Conservation (phyloP, 768 basidiomycete genomes). For the Suillus discolor region DNA sequence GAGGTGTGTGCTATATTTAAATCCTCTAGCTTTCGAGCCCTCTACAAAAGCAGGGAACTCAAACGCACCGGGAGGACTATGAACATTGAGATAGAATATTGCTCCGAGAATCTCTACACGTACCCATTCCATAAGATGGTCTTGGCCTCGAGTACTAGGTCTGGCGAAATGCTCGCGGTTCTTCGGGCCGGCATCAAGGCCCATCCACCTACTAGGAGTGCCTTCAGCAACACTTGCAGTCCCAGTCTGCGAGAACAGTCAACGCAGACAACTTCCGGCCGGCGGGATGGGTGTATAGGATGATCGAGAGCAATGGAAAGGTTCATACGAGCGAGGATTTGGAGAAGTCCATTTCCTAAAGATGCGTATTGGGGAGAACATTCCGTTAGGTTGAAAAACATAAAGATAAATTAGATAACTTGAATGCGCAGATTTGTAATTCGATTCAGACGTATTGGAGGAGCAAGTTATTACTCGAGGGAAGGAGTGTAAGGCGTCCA, state of each 20-base stretch:
- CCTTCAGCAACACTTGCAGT: constrained; percentile 80
- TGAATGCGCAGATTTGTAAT: too few relatives aligned
- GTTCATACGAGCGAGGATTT: too few relatives aligned
- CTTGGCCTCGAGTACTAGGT: constrained; percentile 86
- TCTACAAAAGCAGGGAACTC: constrained; percentile 91
- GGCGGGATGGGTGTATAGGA: too few relatives aligned
- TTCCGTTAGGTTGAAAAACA: too few relatives aligned
- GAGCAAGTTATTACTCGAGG: too few relatives aligned
- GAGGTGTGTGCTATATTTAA: too few relatives aligned
- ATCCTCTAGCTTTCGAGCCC: constrained; percentile 80
- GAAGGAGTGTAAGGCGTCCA: too few relatives aligned
- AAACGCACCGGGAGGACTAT: constrained; percentile 95
- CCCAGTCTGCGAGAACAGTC: constrained; percentile 51
- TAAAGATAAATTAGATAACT: too few relatives aligned
- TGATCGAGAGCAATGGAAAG: too few relatives aligned
- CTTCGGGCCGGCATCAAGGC: constrained; percentile 89
- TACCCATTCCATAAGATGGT: constrained; percentile 98
- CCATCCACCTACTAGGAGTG: constrained; percentile 93
- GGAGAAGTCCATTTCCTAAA: too few relatives aligned
- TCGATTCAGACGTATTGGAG: too few relatives aligned
- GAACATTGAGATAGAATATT: constrained; percentile 8
- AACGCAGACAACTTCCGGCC: constrained; percentile 6
- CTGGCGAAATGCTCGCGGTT: constrained; percentile 73
- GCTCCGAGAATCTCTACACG: constrained; percentile 22
- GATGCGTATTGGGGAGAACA: too few relatives aligned